Evolutionary conservation across 2,329 filamentous ascomycete genomes (phyloP), one percentile per base, ranked within the genome.

Genomic region (Macroventuria anomochaeta): DNA sequence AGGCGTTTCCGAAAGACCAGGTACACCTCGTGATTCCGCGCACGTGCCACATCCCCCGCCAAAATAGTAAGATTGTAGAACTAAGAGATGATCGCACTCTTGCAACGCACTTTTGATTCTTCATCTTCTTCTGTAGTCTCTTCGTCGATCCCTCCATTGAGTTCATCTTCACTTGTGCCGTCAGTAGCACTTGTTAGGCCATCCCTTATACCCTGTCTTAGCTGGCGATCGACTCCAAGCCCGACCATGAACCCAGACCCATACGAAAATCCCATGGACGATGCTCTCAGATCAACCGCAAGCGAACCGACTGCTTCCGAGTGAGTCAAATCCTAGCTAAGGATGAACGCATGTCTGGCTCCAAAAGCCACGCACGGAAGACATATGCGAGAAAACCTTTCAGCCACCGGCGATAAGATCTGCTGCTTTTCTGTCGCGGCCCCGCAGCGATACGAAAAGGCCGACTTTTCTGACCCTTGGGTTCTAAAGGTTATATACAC

Each of bases 401-500:
- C n/a, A 48, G 44, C 44, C 20, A 48, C 34, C 20, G 15, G 28
- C 28, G 23, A 48, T 48, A 48, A 48, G 15, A 48, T 28, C 34
- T 48, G 10, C 44, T 48, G 33, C 34, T 38, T 31, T 39, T n/a
- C 36, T 48, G 28, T 28, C 31, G 25, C n/a, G n/a, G n/a, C n/a
- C n/a, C n/a, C n/a, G n/a, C n/a, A n/a, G n/a, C n/a, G n/a, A n/a
- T n/a, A n/a, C n/a, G n/a, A n/a, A n/a, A n/a, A n/a, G n/a, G n/a
- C n/a, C n/a, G n/a, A n/a, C n/a, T n/a, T n/a, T n/a, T n/a, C n/a
- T n/a, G n/a, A n/a, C n/a, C n/a, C n/a, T n/a, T n/a, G n/a, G n/a
- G n/a, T n/a, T n/a, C n/a, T n/a, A n/a, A n/a, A n/a, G n/a, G n/a
- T n/a, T n/a, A n/a, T n/a, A n/a, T n/a, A n/a, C n/a, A n/a, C n/a